Conservation (phyloP, 352 stramenopile genomes). For the Globisporangium ultimum region DNA sequence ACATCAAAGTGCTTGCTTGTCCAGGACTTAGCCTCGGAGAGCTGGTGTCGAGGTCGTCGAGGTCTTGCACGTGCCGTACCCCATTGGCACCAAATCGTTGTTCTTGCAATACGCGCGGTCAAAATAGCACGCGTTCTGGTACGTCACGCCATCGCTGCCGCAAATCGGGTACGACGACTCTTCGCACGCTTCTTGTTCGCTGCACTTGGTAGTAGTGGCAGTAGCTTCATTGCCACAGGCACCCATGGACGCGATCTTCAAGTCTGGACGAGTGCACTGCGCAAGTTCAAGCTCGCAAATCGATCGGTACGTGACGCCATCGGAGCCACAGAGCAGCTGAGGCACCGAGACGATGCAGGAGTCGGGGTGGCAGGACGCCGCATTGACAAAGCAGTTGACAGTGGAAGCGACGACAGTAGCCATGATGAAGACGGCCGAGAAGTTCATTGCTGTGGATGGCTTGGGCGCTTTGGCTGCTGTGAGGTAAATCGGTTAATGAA, state of each 20-base stretch:
- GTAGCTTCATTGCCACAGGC: too few relatives aligned
- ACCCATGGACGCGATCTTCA: too few relatives aligned
- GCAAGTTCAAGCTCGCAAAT: neutral
- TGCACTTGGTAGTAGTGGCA: too few relatives aligned
- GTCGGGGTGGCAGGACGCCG: neutral
- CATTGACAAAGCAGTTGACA: neutral
- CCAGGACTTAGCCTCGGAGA: too few relatives aligned
- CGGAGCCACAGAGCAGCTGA: too few relatives aligned
- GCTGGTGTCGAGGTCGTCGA: too few relatives aligned
- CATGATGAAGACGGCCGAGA: neutral
- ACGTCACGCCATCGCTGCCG: neutral
- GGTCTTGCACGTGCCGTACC: neutral
- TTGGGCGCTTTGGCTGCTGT: neutral
- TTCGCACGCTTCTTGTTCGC: too few relatives aligned
- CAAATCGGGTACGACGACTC: neutral
- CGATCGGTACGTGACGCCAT: neutral
- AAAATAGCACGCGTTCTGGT: constrained; percentile 3
- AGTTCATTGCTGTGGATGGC: neutral
- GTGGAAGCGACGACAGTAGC: neutral
- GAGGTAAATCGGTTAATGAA: neutral
- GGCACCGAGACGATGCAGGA: neutral
- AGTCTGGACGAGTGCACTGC: too few relatives aligned
- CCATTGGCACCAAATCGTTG: neutral
- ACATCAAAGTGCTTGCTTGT: too few relatives aligned
- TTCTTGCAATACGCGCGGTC: constrained; percentile 1